Conservation (phyloP, 306 rosid species). For the Sophora flavescens region DNA sequence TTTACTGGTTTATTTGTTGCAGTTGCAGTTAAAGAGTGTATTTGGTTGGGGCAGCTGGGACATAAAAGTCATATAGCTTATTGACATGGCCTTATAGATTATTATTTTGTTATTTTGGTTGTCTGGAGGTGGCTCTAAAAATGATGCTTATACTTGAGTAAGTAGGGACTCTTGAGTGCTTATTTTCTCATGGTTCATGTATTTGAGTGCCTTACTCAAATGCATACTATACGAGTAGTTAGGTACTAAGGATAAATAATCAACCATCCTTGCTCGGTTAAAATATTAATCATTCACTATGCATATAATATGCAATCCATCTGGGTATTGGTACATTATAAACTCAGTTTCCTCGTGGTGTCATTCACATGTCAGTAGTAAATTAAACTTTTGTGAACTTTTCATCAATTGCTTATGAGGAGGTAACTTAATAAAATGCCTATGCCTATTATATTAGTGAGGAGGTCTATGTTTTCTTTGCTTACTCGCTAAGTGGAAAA, state of each 20-base stretch:
- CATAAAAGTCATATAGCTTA: conserved; percentile 36
- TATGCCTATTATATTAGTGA: conserved; percentile 7
- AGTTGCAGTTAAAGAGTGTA: conserved; percentile 1
- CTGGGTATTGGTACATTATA: not conserved
- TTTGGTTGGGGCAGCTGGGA: conserved; percentile 10
- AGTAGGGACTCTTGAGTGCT: conserved; percentile 24
- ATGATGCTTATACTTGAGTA: conserved; percentile 46
- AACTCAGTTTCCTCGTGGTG: conserved; percentile 11
- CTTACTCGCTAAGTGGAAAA: conserved; percentile 48
- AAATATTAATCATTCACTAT: conserved; percentile 41
- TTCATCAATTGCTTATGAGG: conserved; percentile 9
- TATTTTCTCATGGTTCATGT: conserved; percentile 21
- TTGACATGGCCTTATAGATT: not conserved
- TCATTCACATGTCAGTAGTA: conserved; percentile 28
- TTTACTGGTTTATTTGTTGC: conserved; percentile 11
- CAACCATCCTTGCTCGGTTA: conserved; percentile 15
- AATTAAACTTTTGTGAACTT: not conserved
- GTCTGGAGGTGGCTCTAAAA: conserved; percentile 41
- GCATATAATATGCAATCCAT: conserved; percentile 5
- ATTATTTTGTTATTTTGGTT: conserved; percentile 7
- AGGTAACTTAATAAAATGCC: conserved; percentile 23
- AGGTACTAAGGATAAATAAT: conserved; percentile 33
- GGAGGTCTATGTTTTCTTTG: conserved; percentile 39
- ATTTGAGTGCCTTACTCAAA: conserved; percentile 49
- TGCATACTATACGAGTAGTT: conserved; percentile 35